Evolutionary conservation across 306 rosid species (phyloP), one percentile per base, ranked within the genome.

Genomic region (Quercus mongolica): DNA sequence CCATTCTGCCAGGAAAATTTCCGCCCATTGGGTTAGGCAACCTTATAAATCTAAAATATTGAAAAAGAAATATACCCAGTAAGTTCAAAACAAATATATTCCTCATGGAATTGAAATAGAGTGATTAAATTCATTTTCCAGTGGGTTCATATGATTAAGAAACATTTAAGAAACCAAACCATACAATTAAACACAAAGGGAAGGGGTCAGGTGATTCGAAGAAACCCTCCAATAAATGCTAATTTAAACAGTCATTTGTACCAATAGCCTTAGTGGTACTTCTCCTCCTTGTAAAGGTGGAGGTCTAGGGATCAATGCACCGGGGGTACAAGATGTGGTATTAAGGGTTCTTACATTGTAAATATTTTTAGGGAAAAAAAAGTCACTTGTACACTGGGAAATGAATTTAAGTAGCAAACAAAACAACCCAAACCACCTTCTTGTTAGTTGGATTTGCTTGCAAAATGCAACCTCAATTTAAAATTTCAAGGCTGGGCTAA

Each of bases 1-100:
- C 94, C 97, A 82, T 88, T 81, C 97, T 94, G 85, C 79, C 38
- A 76, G 76, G 68, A 56, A 84, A 80, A 76, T 21, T 81, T n/a
- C 67, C 49, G 41, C 15, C 51, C 65, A 79, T 5, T 76, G 83
- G 57, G 56, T 78, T 78, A 78, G 76, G 52, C 35, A 82, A 21
- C 55, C 65, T 74, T 25, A 58, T 73, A 82, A 80, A 41, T 41
- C 46, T 41, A 41, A 41, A 41, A 79, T 74, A 71, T 56, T 61
- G 23, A 44, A 59, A 35, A 30, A 17, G 74, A 49, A 82, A 19
- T 21, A 74, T 13, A 14, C 35, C n/a, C 62, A 71, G 49, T 65
- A 18, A 67, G 72, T 3, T 17, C 52, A 38, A 31, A 73, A 17
- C 21, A 20, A 77, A 49, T n/a, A 44, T 73, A 18, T 17, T 0